A percentile compares a stretch with the other conserved stretches of the same genome.
phyloP scores from a whole-genome alignment of 495 filamentous ascomycete species.

The Aspergillus asperescens region DNA sequence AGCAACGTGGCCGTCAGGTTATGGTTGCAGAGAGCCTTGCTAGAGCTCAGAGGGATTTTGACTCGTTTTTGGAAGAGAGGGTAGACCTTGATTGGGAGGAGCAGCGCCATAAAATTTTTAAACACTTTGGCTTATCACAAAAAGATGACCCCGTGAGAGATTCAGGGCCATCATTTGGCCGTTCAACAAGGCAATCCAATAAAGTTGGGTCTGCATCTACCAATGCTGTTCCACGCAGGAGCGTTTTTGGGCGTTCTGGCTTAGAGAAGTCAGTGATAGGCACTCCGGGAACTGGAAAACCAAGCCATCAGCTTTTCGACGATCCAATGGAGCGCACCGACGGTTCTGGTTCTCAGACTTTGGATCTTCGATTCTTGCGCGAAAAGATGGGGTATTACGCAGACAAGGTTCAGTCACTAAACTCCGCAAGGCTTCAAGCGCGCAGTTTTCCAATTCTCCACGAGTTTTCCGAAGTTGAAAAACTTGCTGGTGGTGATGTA shows the following conservation, averaged over 20 bases:
- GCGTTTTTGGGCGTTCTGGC: conserved; percentile 66
- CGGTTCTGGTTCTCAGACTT: conserved; percentile 36
- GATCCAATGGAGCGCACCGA: conserved; percentile 57
- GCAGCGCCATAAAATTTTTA: conserved; percentile 84
- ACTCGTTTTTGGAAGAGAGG: conserved; percentile 87
- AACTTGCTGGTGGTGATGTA: conserved; percentile 59
- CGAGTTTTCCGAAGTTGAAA: conserved; percentile 67
- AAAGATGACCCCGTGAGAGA: conserved; percentile 46
- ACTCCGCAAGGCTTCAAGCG: conserved; percentile 60
- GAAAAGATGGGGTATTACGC: conserved; percentile 77
- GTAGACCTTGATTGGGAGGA: conserved; percentile 93
- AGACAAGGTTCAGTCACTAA: conserved; percentile 70
- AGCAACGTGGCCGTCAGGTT: conserved; percentile 83
- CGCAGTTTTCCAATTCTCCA: conserved; percentile 62
- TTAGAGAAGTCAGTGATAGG: conserved; percentile 82
- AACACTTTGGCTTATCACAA: conserved; percentile 86
- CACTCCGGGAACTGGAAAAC: conserved; percentile 55
- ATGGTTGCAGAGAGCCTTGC: conserved; percentile 86
- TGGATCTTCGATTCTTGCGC: conserved; percentile 65
- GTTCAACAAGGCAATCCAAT: conserved; percentile 45
- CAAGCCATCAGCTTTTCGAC: conserved; percentile 54
- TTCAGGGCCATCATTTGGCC: conserved; percentile 53
- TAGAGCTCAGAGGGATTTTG: conserved; percentile 82
- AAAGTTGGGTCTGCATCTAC: conserved; percentile 23
- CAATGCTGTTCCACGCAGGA: conserved; percentile 43